Percentiles rank a stretch among this genome's conserved stretches.
These are phyloP conservation scores for Mrakia hoshinonis DNA, from an alignment of 768 basidiomycete species.

Conservation along the genomic window DNA sequence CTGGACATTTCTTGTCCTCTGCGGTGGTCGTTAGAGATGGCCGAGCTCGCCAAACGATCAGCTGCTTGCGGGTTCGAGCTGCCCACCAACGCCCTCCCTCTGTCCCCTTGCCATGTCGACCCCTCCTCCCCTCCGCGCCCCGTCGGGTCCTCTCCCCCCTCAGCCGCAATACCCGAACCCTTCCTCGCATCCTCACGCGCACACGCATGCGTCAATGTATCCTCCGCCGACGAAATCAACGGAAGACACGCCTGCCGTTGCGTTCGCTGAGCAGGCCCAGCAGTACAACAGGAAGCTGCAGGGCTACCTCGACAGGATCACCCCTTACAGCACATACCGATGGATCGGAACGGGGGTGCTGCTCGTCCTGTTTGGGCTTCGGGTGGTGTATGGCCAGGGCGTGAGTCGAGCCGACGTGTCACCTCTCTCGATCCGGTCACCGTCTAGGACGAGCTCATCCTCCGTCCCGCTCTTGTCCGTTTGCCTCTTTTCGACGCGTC, in stretches of 20 bases:
- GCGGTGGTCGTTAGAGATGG: neutral
- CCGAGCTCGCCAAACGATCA: neutral
- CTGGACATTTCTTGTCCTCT: neutral
- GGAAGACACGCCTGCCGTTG: constrained; percentile 22
- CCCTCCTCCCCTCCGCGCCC: constrained; percentile 13
- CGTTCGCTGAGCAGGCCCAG: constrained; percentile 24
- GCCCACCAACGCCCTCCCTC: neutral
- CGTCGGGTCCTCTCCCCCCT: constrained; percentile 1
- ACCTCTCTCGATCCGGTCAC: neutral
- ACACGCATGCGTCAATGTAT: constrained; percentile 4
- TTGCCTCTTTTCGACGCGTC: constrained; percentile 2
- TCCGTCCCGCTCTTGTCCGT: neutral
- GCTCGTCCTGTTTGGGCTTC: constrained; percentile 64
- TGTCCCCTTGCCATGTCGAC: neutral
- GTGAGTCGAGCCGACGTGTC: constrained; percentile 42
- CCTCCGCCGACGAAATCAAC: constrained; percentile 23
- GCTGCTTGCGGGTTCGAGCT: neutral
- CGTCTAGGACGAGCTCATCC: neutral
- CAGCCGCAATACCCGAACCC: constrained; percentile 18
- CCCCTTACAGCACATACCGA: constrained; percentile 77
- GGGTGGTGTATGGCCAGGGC: constrained; percentile 81
- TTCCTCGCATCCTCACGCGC: neutral
- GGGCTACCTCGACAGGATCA: constrained; percentile 79
- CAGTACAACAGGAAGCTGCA: constrained; percentile 59
- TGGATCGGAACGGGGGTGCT: constrained; percentile 73